phyloP scores from a whole-genome alignment of 345 rosid genomes.

The Pseudoturritis turrita region DNA sequence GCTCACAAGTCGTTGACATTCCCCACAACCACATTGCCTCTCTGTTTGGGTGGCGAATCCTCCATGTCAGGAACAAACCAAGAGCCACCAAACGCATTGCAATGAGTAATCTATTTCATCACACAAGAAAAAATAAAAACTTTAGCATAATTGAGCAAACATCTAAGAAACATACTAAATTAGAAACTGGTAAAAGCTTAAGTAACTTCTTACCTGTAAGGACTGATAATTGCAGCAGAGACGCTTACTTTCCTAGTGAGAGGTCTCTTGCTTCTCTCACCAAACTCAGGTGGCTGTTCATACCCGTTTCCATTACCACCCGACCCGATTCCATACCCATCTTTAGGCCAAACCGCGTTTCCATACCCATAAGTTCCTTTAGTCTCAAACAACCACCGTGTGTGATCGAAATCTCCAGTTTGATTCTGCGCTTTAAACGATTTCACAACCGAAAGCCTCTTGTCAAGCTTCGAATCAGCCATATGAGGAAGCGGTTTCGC shows the following conservation, averaged over 20 bases:
- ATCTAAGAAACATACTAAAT: too few species aligned
- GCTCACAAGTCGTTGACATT: conserved; percentile 66
- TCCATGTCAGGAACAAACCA: conserved; percentile 65
- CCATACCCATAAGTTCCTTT: conserved; percentile 83
- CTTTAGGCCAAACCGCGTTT: conserved; percentile 81
- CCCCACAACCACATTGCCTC: conserved; percentile 83
- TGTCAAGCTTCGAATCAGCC: conserved; percentile 52
- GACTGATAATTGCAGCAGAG: conserved; percentile 69
- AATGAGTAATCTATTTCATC: conserved; percentile 47
- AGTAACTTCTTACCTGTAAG: conserved; percentile 47
- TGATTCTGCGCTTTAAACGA: conserved; percentile 64
- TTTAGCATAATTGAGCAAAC: neutral
- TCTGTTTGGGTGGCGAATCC: conserved; percentile 60
- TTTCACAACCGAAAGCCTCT: conserved; percentile 66
- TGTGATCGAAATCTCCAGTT: conserved; percentile 65
- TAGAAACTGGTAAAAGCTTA: too few species aligned
- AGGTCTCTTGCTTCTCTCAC: conserved; percentile 56
- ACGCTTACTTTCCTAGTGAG: conserved; percentile 58
- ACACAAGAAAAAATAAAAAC: neutral
- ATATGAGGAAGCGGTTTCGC: conserved; percentile 64
- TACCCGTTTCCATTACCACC: conserved; percentile 51
- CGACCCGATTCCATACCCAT: conserved; percentile 58
- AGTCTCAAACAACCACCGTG: conserved; percentile 78
- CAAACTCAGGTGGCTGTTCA: conserved; percentile 67
- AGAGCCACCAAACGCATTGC: conserved; percentile 56